Evolutionary conservation across 345 rosid genomes (phyloP).

Genomic region (Carallia pectinifolia): DNA sequence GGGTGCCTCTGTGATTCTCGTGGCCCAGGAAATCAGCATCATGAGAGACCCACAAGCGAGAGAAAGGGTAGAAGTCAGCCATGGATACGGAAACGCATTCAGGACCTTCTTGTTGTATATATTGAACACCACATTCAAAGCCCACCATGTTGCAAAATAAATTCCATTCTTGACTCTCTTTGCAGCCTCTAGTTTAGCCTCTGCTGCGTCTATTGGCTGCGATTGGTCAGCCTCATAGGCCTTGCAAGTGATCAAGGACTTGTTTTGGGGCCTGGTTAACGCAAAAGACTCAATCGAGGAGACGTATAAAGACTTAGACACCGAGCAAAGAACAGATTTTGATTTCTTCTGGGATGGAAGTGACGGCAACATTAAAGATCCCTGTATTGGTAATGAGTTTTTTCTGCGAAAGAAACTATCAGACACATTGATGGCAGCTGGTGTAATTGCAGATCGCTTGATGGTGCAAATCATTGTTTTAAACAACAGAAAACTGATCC

Average conservation of each 20-base stretch:
- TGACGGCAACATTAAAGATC: constrained; percentile 43
- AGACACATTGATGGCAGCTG: constrained; percentile 34
- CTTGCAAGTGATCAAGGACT: constrained; percentile 47
- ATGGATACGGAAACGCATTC: constrained; percentile 92
- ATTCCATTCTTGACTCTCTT: constrained; percentile 62
- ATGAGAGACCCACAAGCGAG: constrained; percentile 85
- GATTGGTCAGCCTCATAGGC: constrained; percentile 87
- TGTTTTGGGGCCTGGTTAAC: constrained; percentile 20
- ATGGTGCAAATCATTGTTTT: constrained; percentile 43
- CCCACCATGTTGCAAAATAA: constrained; percentile 73
- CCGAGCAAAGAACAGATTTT: constrained; percentile 30
- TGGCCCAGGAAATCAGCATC: constrained; percentile 90
- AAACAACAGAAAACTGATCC: not conserved
- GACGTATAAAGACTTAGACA: constrained; percentile 67
- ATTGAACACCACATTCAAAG: constrained; percentile 84
- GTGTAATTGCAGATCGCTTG: constrained; percentile 40
- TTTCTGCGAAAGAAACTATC: constrained; percentile 37
- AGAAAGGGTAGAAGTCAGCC: constrained; percentile 95
- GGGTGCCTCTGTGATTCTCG: constrained; percentile 69
- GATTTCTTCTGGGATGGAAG: constrained; percentile 23
- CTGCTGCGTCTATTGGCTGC: constrained; percentile 42
- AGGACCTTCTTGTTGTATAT: constrained; percentile 94
- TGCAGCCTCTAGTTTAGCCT: constrained; percentile 52
- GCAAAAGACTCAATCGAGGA: constrained; percentile 37
- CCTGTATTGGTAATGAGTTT: constrained; percentile 14